Conservation (phyloP, 129 eudicot genomes). For the Helianthus annuus region DNA sequence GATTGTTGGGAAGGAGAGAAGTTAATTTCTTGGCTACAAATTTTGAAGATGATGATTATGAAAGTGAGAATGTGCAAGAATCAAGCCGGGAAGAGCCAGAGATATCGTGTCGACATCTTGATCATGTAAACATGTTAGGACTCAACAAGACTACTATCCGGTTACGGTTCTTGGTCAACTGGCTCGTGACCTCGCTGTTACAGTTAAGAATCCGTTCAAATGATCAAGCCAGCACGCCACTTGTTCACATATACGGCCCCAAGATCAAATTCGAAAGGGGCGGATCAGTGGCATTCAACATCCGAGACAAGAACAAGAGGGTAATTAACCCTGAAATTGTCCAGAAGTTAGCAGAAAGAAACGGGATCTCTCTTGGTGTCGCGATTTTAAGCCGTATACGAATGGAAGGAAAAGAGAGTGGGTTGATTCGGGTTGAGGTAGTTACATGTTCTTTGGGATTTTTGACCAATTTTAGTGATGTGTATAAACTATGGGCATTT, state of each 20-base stretch:
- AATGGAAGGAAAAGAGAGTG: constrained; percentile 54
- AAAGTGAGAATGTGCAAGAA: constrained; percentile 49
- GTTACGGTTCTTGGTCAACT: constrained; percentile 71
- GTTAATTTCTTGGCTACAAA: constrained; percentile 42
- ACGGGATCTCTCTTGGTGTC: constrained; percentile 73
- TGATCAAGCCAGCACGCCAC: constrained; percentile 42
- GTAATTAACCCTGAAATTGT: constrained; percentile 71
- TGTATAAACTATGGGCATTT: constrained; percentile 88
- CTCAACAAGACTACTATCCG: constrained; percentile 90
- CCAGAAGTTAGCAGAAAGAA: constrained; percentile 72
- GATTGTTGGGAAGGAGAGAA: constrained; percentile 81
- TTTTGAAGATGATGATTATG: constrained; percentile 56
- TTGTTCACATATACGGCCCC: constrained; percentile 88
- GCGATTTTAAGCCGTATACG: constrained; percentile 76
- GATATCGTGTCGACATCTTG: constrained; percentile 79
- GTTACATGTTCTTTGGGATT: constrained; percentile 92
- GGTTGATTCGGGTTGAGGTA: constrained; percentile 72
- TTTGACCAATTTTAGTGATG: constrained; percentile 79
- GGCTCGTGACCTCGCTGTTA: constrained; percentile 91
- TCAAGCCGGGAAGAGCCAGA: constrained; percentile 79
- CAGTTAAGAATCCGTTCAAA: constrained; percentile 58
- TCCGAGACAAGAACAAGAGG: constrained; percentile 60
- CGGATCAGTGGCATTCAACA: constrained; percentile 81
- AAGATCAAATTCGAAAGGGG: constrained; percentile 93
- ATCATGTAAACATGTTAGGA: constrained; percentile 78